Percentiles rank a stretch among this genome's conserved stretches.
Evolutionary conservation across 78 protist genomes (phyloP).

Genomic region (Dictyostelium purpureum): DNA sequence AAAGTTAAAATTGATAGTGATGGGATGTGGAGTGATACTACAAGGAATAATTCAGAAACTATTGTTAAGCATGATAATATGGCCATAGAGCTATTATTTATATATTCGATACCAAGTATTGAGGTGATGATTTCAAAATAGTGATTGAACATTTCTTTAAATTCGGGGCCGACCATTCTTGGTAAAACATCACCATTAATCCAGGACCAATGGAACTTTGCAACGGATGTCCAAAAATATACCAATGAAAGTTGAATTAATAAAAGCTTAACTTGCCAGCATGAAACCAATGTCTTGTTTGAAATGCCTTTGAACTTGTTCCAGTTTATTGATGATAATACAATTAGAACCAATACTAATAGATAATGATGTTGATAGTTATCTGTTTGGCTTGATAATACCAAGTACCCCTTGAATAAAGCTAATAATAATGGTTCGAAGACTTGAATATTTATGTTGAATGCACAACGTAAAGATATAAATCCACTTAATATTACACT

Average conservation of each 20-base stretch:
- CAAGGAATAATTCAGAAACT: slow-evolving; percentile 19
- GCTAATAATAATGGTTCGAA: slow-evolving; percentile 36
- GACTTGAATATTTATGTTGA: background rate
- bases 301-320: background rate
- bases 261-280: slow-evolving; percentile 36
- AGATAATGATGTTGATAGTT: slow-evolving; percentile 68
- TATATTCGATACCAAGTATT: background rate
- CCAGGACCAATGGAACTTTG: slow-evolving; percentile 46
- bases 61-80: slow-evolving; percentile 19
- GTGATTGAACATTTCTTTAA: background rate
- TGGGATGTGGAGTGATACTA: slow-evolving; percentile 4
- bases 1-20: background rate
- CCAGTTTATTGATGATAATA: slow-evolving; percentile 10
- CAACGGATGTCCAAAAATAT: slow-evolving; percentile 46
- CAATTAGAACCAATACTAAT: background rate
- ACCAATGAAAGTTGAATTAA: slow-evolving; percentile 13
- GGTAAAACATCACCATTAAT: slow-evolving; percentile 17
- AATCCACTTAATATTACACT: background rate
- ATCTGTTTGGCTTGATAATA: slow-evolving; percentile 37
- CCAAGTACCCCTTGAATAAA: background rate
- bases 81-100: slow-evolving; percentile 3
- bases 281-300: background rate
- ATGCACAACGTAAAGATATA: slow-evolving; percentile 7
- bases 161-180: slow-evolving; percentile 60
- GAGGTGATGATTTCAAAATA: background rate